Base-by-base conservation (phyloP, 176 grass and related monocot species). In the Triticum turgidum region DNA sequence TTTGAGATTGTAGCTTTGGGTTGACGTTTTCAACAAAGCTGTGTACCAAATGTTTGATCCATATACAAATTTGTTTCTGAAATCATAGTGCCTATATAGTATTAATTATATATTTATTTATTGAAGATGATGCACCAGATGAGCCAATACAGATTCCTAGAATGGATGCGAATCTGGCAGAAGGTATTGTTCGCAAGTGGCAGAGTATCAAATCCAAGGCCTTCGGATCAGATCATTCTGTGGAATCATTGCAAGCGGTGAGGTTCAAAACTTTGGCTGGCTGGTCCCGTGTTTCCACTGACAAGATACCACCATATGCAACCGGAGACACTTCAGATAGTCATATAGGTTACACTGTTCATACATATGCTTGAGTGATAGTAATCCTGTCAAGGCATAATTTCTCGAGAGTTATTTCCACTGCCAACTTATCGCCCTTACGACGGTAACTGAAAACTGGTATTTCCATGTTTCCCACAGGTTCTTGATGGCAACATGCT, bases 151-250 rank as follows among this genome's bases (percentile, higher is more conserved):
- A 87, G 59, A 71, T 94, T 64, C 86, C 91, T 81, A 91, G 83
- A 83, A 99, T 99, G 94, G 97, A 96, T 80, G 94, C 69, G 11
- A 94, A 86, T 47, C 77, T 96, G 52, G 97, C 94, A 77, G 94
- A 94, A 91, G 89, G 82, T 76, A 38, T 94, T 67, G 86, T 99
- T 52, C 89, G 67, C 52, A 99, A 94, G 68, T 99, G 97, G 97
- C 97, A 99, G 83, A 92, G 80, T 58, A 90, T 90, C 65, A 99
- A 99, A 94, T 91, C 94, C 70, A 88, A 86, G 77, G 92, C 97
- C 20, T 78, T 99, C 84, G 97, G 97, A 24, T 37, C 88, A 69
- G 88, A 95, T 76, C 97, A 99, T 95, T 82, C 75, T 66, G 65
- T 88, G 24, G 32, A 54, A 27, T 73, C 79, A 39, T 82, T 99